Percentiles rank a stretch among this genome's conserved stretches.
These are phyloP conservation scores for Mucor piriformis DNA, from an alignment of 371 early-diverging fungal genomes.

Conservation along the genomic window DNA sequence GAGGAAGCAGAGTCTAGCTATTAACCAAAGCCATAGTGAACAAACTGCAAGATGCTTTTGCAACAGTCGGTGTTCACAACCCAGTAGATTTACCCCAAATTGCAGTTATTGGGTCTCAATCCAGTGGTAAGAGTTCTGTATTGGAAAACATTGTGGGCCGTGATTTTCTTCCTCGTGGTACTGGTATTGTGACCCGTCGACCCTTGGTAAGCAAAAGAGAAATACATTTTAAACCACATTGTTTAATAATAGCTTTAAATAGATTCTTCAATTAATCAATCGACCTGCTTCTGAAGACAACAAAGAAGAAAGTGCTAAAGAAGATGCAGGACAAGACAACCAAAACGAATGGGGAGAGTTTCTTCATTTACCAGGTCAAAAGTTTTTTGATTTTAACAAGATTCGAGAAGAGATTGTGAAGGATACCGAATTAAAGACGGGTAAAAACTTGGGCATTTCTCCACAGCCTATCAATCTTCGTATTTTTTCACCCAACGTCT, in stretches of 20 bases:
- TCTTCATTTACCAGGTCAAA: conserved; percentile 90
- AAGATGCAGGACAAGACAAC: conserved; percentile 43
- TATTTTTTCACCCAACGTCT: conserved; percentile 92
- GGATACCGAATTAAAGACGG: conserved; percentile 93
- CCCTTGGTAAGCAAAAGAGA: conserved; percentile 70
- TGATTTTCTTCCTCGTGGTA: conserved; percentile 97
- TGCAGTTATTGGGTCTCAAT: conserved; percentile 96
- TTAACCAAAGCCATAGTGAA: conserved; percentile 65
- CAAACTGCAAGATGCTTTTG: conserved; percentile 96
- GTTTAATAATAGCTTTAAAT: too few species aligned
- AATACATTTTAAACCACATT: too few species aligned
- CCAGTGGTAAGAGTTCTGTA: conserved; percentile 98
- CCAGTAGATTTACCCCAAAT: conserved; percentile 99
- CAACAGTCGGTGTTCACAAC: conserved; percentile 94
- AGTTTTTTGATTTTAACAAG: conserved; percentile 90
- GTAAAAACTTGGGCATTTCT: conserved; percentile 88
- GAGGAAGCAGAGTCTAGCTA: too few species aligned
- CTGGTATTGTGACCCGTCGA: conserved; percentile 94
- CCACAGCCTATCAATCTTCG: conserved; percentile 94
- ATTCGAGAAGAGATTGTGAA: conserved; percentile 93
- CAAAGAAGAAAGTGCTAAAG: conserved; percentile 21
- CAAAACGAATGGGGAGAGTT: conserved; percentile 96
- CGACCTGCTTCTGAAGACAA: conserved; percentile 29
- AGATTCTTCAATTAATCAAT: conserved; percentile 96
- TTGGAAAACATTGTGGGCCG: conserved; percentile 98